Conservation (phyloP, 2,329 filamentous ascomycete species). For the Aspergillus calidoustus region DNA sequence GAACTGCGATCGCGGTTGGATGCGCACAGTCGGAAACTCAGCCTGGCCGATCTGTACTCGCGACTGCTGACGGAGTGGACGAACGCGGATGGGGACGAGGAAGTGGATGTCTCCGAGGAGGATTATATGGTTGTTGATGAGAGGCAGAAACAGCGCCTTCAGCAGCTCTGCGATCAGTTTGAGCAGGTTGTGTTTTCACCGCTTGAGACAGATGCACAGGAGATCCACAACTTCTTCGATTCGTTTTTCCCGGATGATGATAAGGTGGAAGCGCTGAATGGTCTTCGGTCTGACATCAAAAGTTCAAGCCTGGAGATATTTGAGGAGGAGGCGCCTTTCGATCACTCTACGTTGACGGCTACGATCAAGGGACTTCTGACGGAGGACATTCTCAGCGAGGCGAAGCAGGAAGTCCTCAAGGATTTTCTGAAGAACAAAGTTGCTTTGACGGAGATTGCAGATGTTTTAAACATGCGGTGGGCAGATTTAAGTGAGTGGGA, state of each 20-base stretch:
- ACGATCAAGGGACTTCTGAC: constrained; percentile 47
- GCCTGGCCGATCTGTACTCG: constrained; percentile 35
- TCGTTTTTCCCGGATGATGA: constrained; percentile 37
- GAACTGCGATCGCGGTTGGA: constrained; percentile 40
- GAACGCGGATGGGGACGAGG: constrained; percentile 20
- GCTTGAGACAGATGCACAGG: constrained; percentile 36
- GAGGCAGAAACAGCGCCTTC: constrained; percentile 42
- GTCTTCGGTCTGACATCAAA: constrained; percentile 1
- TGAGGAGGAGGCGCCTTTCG: constrained; percentile 38
- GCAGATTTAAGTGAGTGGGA: constrained; percentile 48
- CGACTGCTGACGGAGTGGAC: constrained; percentile 49
- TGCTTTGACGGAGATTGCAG: constrained; percentile 48
- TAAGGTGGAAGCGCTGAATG: constrained; percentile 8
- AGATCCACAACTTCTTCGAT: constrained; percentile 39
- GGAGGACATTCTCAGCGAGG: constrained; percentile 50
- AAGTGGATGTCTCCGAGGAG: constrained; percentile 20
- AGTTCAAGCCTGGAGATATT: background rate
- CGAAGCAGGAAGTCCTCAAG: constrained; percentile 46
- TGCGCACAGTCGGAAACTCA: constrained; percentile 42
- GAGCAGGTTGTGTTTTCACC: constrained; percentile 46
- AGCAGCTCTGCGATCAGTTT: constrained; percentile 46
- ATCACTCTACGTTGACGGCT: constrained; percentile 33
- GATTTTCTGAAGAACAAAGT: constrained; percentile 46
- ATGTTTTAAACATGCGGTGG: constrained; percentile 51
- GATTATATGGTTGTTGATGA: constrained; percentile 32